Conservation (phyloP, 441 rosid species). For the Raphanus hybrid region DNA sequence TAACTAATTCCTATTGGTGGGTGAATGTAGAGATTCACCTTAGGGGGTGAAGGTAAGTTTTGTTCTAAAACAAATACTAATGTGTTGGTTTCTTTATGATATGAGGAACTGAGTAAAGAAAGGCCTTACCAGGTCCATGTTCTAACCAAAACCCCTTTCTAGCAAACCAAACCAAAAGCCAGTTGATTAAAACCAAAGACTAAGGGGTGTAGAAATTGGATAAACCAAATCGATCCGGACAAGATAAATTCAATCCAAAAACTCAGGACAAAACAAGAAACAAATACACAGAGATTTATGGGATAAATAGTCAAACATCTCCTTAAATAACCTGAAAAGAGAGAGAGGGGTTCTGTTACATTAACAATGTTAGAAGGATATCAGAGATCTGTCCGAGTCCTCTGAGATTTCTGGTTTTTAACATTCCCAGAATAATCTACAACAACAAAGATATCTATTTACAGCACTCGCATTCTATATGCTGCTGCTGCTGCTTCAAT, state of each 20-base stretch:
- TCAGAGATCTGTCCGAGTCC: conserved; percentile 18
- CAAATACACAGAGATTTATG: background rate
- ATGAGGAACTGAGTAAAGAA: background rate
- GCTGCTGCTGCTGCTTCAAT: conserved; percentile 48
- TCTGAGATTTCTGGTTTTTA: conserved; percentile 24
- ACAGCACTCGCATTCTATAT: conserved; percentile 57
- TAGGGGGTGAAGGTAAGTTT: too few species aligned
- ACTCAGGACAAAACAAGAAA: background rate
- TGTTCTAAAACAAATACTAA: background rate
- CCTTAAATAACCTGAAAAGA: conserved; percentile 22
- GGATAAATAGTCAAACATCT: conserved; percentile 14
- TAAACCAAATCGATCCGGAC: conserved; percentile 7
- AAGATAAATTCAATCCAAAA: background rate
- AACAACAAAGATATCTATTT: conserved; percentile 73
- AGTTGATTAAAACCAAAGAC: background rate
- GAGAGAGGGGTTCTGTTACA: conserved; percentile 21
- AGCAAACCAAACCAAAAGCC: background rate
- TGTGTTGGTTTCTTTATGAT: background rate
- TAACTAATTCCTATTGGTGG: too few species aligned
- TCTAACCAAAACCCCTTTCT: background rate
- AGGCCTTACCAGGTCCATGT: background rate
- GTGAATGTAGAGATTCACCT: too few species aligned
- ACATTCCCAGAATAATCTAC: conserved; percentile 44
- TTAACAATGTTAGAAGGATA: conserved; percentile 37
- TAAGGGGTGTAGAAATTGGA: background rate